Conservation (phyloP, 495 filamentous ascomycete species). For the Penicillium cinerascens region DNA sequence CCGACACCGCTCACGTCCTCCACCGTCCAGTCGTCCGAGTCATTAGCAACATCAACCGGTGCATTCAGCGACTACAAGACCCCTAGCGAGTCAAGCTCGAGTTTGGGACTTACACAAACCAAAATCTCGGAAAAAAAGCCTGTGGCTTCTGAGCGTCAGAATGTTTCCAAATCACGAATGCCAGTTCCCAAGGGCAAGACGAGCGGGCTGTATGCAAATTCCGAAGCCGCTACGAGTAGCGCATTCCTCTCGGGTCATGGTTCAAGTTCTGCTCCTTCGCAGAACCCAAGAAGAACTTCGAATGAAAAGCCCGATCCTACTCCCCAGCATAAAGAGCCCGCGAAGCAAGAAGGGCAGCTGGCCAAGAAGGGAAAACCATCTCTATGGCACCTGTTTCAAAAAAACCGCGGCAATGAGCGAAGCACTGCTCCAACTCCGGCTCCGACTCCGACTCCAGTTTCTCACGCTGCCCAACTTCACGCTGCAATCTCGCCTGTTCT, state of each 20-base stretch:
- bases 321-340: background rate
- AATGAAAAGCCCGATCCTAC: background rate
- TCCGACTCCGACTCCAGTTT: background rate
- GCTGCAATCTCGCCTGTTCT: conserved; percentile 38
- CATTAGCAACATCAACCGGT: conserved; percentile 27
- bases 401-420: conserved; percentile 33
- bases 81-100: conserved; percentile 6
- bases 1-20: conserved; percentile 19
- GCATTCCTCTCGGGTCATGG: conserved; percentile 30
- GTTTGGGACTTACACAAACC: conserved; percentile 1
- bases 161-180: conserved; percentile 17
- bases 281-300: conserved; percentile 10
- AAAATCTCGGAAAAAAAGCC: conserved; percentile 5
- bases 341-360: conserved; percentile 12
- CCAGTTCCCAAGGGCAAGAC: conserved; percentile 18
- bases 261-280: conserved; percentile 17
- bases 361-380: conserved; percentile 30
- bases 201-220: conserved; percentile 20
- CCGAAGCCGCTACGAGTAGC: conserved; percentile 20
- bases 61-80: conserved; percentile 13
- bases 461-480: conserved; percentile 30
- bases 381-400: conserved; percentile 78
- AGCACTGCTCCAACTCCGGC: conserved; percentile 10
- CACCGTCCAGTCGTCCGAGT: conserved; percentile 34
- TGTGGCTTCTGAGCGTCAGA: background rate